Evolutionary conservation across 306 rosid species (phyloP), one percentile per base, ranked within the genome.

Genomic region (Leucaena leucocephala): DNA sequence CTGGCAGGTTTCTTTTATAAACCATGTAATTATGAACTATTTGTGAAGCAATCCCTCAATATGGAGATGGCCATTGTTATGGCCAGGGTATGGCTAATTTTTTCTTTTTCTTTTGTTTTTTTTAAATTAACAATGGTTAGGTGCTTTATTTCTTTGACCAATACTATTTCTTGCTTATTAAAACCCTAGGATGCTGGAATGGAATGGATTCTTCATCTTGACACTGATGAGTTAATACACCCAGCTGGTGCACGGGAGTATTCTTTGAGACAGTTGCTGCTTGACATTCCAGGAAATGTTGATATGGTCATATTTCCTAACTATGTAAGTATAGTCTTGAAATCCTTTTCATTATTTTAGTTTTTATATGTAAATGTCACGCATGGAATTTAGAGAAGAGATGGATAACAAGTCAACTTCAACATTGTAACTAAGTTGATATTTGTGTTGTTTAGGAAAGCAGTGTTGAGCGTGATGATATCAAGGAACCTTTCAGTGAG

Each of bases 61-160:
- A 94, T 94, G 98, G 98, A 94, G 90, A 92, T 94, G 92, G 97
- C 97, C 72, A 94, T 94, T 81, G 91, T 86, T 72, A 89, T 94
- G 97, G 98, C 98, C 87, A 88, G 95, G 98, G 98, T 94, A 94
- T 83, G 88, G 5, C 80, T 38, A 38, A 0, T 38, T 38, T 38
- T 38, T 6, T 38, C 42, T 38, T 42, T 68, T 59, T 11, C 10
- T 10, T 2, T 38, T 38, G 4, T 38, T 11, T 45, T 10, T 2
- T 38, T 38, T 38, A 38, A 45, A 45, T 45, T 9, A 45, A 45
- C 36, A 16, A 40, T 19, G 22, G 21, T 54, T 57, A 50, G 49
- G 55, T 39, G 17, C 54, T 2, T 50, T 17, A 43, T 88, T 71
- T 63, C 7, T 68, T 75, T 54, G 48, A 59, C 43, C 62, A 63